These are phyloP conservation scores for Leptographium galeiforme DNA, from an alignment of 2,329 filamentous ascomycete genomes.

Conservation along the genomic window DNA sequence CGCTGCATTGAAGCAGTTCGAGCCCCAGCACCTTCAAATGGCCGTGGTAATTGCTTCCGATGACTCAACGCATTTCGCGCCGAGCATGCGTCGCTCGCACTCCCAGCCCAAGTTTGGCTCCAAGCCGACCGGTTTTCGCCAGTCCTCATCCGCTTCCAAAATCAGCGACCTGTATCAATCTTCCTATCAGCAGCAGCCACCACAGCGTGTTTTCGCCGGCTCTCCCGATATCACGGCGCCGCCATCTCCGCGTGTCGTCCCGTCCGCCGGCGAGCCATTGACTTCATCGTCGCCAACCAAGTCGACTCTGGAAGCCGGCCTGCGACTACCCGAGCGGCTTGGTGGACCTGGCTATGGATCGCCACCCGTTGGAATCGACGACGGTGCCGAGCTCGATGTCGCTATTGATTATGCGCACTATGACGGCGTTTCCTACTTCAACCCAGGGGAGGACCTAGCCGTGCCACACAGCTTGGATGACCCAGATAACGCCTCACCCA, in stretches of 20 bases:
- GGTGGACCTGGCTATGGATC: constrained; percentile 28
- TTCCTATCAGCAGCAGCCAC: background rate
- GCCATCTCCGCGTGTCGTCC: constrained; percentile 40
- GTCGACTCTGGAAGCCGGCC: constrained; percentile 37
- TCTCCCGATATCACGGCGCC: constrained; percentile 38
- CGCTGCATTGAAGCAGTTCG: background rate
- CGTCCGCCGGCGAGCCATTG: constrained; percentile 38
- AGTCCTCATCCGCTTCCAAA: constrained; percentile 31
- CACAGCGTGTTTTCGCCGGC: constrained; percentile 23
- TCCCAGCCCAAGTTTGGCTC: constrained; percentile 44
- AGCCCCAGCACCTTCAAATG: constrained; percentile 24
- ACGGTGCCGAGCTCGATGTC: constrained; percentile 6
- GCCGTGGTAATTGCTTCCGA: constrained; percentile 44
- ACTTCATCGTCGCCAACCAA: constrained; percentile 46
- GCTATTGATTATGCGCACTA: constrained; percentile 23
- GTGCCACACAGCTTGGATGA: constrained; percentile 33
- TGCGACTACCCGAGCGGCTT: constrained; percentile 46
- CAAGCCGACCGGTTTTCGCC: constrained; percentile 26
- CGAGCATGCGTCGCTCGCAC: constrained; percentile 43
- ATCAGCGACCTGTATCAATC: constrained; percentile 34
- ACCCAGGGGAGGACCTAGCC: constrained; percentile 33
- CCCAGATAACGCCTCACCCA: constrained; percentile 37
- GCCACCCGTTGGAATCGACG: constrained; percentile 17
- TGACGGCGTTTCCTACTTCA: constrained; percentile 29
- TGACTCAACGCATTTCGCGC: constrained; percentile 43